Base-by-base conservation (phyloP, 1,284 basidiomycete genomes). In the Mycosarcoma mackinlayi region DNA sequence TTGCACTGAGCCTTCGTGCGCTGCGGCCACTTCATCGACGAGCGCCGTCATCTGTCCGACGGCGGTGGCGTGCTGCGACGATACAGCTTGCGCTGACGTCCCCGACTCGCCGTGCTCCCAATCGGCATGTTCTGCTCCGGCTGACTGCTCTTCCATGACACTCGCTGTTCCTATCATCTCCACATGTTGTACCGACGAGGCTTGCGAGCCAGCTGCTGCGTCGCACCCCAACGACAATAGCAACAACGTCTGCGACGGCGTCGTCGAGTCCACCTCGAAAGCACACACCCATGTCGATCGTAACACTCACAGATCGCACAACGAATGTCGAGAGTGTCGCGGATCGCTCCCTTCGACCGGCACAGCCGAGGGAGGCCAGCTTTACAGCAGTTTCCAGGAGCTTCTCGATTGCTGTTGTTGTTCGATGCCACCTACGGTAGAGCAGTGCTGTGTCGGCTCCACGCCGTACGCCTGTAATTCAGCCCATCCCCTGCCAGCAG, bases 301-400 rank as follows among this genome's bases (percentile, higher is more conserved):
- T 8, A 48, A 41, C 19, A 27, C 34, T 4, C 44, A 30, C 11
- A 37, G 24, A 13, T n/a, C 47, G 14, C 49, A 51, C 40, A 58
- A 45, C 9, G 60, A 71, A 33, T 71, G 63, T 19, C 50, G 33
- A 4, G 59, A 66, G 16, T 71, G 63, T 44, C 24, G 60, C 10
- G 67, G 67, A 6, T 64, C 68, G 16, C 47, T 53, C 21, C 34
- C 25, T 1, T 50, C 45, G 5, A 38, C 47, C 11, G 44, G 44
- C 5, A 56, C 53, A 18, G 41, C 54, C 16, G 55, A 52, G 16
- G 47, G 46, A 14, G 69, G 64, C 4, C 57, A 50, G 16, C 24
- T 67, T 19, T 72, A 67, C 34, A 57, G 64, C 57, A 72, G 69
- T 50, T 72, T 72, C 18, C 69, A 72, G 18, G 69, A 72, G 47